Evolutionary conservation across 1,284 basidiomycete species (phyloP), one percentile per base, ranked within the genome.

Genomic region (Sanghuangporus sanghuang): DNA sequence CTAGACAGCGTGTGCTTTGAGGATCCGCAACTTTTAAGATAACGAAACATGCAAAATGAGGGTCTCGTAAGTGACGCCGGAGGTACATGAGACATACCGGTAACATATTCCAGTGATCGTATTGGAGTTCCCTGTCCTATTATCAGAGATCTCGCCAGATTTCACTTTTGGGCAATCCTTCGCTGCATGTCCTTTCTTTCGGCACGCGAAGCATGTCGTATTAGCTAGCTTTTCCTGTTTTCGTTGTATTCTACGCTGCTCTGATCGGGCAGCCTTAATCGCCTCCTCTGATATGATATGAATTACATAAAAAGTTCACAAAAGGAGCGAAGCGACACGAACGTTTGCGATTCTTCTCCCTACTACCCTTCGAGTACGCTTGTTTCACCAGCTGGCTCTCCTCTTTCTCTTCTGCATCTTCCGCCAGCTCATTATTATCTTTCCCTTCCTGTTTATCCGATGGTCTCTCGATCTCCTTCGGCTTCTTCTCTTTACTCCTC

Each of bases 161-260:
- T 73, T 61, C 6, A 77, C 77, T n/a, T 81, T 85, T 0, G 89
- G 91, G 72, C 95, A 98, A 64, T 95, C 85, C 71, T 81, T 87
- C 2, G 95, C 95, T 0, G 90, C 79, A 71, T 97, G 95, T 0
- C 95, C 95, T 66, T 83, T 85, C 69, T 88, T 81, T 61, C 95
- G 85, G 76, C 95, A 98, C 1, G 91, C 92, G 73, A 94, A 96
- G 73, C 95, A 97, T 7, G 85, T 88, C 3, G 87, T 93, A 3
- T 78, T 75, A 21, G 79, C 74, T 8, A 80, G 72, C 53, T 86
- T 84, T 60, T 89, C 85, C 6, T 84, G 73, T 57, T 85, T 84
- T 36, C 95, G 85, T 68, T 86, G 82, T 59, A 86, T 71, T 14
- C 93, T 81, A 53, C 93, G 80, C 27, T 78, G 71, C 72, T 92